Evolutionary conservation across 352 stramenopile species (phyloP).

Genomic region (Pythium chondricola): DNA sequence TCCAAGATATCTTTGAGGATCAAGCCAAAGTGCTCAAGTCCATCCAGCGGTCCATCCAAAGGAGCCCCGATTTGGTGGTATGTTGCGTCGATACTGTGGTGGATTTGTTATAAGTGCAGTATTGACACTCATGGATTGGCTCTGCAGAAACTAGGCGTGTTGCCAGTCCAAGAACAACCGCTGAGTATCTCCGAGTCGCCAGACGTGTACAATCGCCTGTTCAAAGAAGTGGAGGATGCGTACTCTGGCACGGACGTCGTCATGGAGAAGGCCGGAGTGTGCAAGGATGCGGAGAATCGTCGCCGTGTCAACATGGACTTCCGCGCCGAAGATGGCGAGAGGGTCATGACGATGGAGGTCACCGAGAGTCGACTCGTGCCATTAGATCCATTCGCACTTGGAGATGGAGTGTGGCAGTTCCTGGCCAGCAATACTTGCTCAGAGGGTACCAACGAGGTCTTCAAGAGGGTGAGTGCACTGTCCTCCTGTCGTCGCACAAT

Average conservation of each 20-base stretch:
- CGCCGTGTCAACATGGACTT: conserved; percentile 48
- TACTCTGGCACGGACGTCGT: conserved; percentile 27
- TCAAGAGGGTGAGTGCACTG: conserved; percentile 32
- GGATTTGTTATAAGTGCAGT: background rate
- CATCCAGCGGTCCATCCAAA: conserved; percentile 15
- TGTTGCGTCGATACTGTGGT: background rate
- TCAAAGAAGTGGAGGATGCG: conserved; percentile 26
- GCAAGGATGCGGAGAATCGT: conserved; percentile 10
- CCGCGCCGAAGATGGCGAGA: conserved; percentile 21
- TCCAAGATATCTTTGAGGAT: conserved; percentile 35
- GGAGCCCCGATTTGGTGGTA: conserved; percentile 18
- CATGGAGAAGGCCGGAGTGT: conserved; percentile 24
- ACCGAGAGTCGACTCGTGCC: conserved; percentile 30
- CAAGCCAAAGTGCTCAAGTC: conserved; percentile 18
- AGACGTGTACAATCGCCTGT: conserved; percentile 32
- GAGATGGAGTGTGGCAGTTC: conserved; percentile 30
- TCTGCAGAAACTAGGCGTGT: conserved; percentile 19
- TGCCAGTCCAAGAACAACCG: background rate
- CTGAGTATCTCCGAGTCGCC: background rate
- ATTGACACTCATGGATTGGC: background rate
- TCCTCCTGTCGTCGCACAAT: too few species aligned
- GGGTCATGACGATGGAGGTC: conserved; percentile 39
- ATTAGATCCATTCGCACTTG: conserved; percentile 24
- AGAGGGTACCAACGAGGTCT: conserved; percentile 14
- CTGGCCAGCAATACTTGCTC: conserved; percentile 16